Evolutionary conservation across 495 filamentous ascomycete genomes (phyloP), one percentile per base, ranked within the genome.

Genomic region (Bryoglossum gracile): DNA sequence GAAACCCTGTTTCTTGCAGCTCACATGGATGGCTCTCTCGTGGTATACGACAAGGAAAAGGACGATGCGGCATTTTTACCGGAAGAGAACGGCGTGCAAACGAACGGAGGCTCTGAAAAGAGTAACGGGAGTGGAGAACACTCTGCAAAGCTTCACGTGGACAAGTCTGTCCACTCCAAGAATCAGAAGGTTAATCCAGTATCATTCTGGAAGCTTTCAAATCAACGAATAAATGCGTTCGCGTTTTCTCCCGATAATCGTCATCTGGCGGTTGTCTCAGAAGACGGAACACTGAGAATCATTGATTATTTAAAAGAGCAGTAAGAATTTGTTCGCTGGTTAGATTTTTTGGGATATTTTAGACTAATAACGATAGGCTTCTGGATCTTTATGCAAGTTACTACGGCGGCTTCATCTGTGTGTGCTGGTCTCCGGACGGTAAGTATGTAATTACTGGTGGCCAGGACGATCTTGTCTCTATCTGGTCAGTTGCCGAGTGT

Each of bases 1-100:
- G 92, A 97, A 58, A 87, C 87, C 57, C 70, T 96, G 21, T 97
- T 98, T 60, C 72, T 97, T 22, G 89, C 91, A 9, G 84, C 89
- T 2, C 90, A 98, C 66, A 85, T 87, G 69, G 91, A 97, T 61
- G 92, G 92, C 8, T 80, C 86, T n/a, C 64, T 98, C 41, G 78
- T 98, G 5, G 90, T 96, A 2, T 98, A 97, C 57, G 94, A 98
- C 65, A 97, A 97, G 69, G 94, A 97, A 62, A 96, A 95, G 62
- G 92, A 98, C 56, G 92, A 98, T 66, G 86, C 85, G 2, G 61
- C 66, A 19, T 76, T 76, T 48, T 64, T 58, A 3, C 65, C 71
- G 0, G 77, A 81, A 28, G 63, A 66, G 26, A 61, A 64, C 25
- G 55, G 65, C 6, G 44, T 41, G 3, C 50, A 64, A 17, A 68